phyloP scores from a whole-genome alignment of 2,329 filamentous ascomycete genomes.

The Cyphellophora attinorum region DNA sequence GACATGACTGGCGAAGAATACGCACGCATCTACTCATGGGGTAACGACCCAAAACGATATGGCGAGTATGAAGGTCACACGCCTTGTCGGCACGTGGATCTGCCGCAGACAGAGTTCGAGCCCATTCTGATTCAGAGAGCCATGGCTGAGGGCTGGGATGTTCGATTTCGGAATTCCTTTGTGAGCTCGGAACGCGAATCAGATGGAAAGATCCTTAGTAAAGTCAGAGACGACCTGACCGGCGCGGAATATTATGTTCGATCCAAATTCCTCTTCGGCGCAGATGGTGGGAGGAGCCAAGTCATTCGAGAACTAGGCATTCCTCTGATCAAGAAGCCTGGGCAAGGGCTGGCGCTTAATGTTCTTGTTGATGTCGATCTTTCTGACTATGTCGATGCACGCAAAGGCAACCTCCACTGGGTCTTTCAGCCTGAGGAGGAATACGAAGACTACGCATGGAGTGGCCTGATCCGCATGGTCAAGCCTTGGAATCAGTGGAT shows the following conservation, averaged over 20 bases:
- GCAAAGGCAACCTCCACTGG: constrained; percentile 53
- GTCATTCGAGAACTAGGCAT: constrained; percentile 38
- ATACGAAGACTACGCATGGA: constrained; percentile 43
- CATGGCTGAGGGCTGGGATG: constrained; percentile 26
- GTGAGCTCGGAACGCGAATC: constrained; percentile 20
- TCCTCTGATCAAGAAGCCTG: constrained; percentile 35
- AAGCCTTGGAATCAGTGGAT: constrained; percentile 56
- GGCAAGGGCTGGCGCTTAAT: constrained; percentile 42
- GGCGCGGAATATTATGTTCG: constrained; percentile 20
- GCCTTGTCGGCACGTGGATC: constrained; percentile 32
- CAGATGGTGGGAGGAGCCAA: constrained; percentile 43
- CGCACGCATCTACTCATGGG: constrained; percentile 33
- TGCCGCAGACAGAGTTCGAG: constrained; percentile 35
- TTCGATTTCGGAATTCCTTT: constrained; percentile 31
- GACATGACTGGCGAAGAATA: constrained; percentile 36
- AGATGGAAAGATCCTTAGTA: constrained; percentile 24
- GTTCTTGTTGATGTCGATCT: constrained; percentile 43
- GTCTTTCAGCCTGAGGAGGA: constrained; percentile 46
- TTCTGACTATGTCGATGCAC: constrained; percentile 36
- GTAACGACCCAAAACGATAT: constrained; percentile 26
- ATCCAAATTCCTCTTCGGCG: constrained; percentile 49
- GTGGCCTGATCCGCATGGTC: constrained; percentile 47
- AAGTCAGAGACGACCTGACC: constrained; percentile 26
- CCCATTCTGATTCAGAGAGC: constrained; percentile 31
- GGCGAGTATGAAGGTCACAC: constrained; percentile 32